Evolutionary conservation across 2,329 filamentous ascomycete species (phyloP).

Genomic region (Daldinia sp.): DNA sequence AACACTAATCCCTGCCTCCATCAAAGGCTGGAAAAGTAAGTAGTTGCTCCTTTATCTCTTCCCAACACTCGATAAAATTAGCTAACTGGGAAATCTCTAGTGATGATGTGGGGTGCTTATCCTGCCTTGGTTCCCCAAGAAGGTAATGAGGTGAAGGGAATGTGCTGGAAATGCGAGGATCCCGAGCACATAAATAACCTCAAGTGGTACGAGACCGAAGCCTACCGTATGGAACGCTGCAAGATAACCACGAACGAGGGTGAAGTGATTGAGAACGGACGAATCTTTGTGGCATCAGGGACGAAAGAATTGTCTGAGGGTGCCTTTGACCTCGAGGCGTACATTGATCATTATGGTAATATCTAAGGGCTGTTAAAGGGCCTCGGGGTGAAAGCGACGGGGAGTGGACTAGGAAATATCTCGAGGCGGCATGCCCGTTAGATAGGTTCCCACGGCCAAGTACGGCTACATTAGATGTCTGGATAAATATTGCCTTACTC

Average conservation of each 20-base stretch:
- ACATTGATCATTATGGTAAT: neutral
- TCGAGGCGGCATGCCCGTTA: too few relatives aligned
- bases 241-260: slow-evolving; percentile 26
- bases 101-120: slow-evolving; percentile 33
- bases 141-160: slow-evolving; percentile 27
- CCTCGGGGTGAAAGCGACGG: neutral
- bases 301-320: slow-evolving; percentile 18
- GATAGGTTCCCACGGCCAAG: neutral
- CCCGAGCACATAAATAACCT: slow-evolving; percentile 25
- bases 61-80: neutral
- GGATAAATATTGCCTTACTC: too few relatives aligned
- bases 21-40: slow-evolving; percentile 37
- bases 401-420: too few relatives aligned
- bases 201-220: slow-evolving; percentile 26
- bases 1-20: slow-evolving; percentile 11
- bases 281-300: slow-evolving; percentile 33
- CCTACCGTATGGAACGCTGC: slow-evolving; percentile 36
- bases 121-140: slow-evolving; percentile 34
- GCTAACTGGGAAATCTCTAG: slow-evolving; percentile 8
- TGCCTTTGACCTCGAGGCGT: slow-evolving; percentile 15
- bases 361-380: neutral
- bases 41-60: neutral
- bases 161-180: slow-evolving; percentile 37
- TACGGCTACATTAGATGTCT: too few relatives aligned
- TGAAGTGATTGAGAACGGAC: slow-evolving; percentile 30